A percentile compares a stretch with the other conserved stretches of the same genome.
phyloP scores from a whole-genome alignment of 1,284 basidiomycete species.

The Neolentinus lepideus region DNA sequence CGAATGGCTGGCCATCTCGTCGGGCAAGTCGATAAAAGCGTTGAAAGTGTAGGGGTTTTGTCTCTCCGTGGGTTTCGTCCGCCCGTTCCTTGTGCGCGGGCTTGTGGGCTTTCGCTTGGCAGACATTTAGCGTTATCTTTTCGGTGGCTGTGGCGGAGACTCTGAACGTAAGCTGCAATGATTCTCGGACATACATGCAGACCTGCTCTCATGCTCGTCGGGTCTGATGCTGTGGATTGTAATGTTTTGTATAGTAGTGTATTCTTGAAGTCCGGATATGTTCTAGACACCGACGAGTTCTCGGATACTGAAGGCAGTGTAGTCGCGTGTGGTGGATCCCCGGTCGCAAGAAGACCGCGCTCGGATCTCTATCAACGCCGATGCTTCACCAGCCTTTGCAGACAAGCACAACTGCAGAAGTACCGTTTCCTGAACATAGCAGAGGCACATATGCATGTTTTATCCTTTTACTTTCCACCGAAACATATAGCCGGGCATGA shows the following conservation, averaged over 20 bases:
- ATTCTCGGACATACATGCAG: too few relatives aligned
- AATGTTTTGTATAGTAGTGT: background rate
- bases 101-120: too few relatives aligned
- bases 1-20: constrained; percentile 88
- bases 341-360: background rate
- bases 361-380: background rate
- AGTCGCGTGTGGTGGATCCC: background rate
- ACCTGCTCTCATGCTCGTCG: too few relatives aligned
- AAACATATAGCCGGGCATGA: too few relatives aligned
- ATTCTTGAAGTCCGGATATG: background rate
- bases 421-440: too few relatives aligned
- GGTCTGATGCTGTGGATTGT: background rate
- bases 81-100: background rate
- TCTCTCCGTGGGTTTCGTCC: background rate
- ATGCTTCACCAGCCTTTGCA: background rate
- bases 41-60: constrained; percentile 57
- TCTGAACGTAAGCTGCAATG: too few relatives aligned
- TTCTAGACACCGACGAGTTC: background rate
- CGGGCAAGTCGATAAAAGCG: constrained; percentile 77
- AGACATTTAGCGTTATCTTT: background rate
- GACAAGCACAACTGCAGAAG: too few relatives aligned
- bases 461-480: too few relatives aligned
- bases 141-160: background rate
- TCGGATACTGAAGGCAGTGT: background rate
- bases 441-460: too few relatives aligned